These are phyloP conservation scores for Fusarium sp. DNA, from an alignment of 2,329 filamentous ascomycete species.

Conservation along the genomic window DNA sequence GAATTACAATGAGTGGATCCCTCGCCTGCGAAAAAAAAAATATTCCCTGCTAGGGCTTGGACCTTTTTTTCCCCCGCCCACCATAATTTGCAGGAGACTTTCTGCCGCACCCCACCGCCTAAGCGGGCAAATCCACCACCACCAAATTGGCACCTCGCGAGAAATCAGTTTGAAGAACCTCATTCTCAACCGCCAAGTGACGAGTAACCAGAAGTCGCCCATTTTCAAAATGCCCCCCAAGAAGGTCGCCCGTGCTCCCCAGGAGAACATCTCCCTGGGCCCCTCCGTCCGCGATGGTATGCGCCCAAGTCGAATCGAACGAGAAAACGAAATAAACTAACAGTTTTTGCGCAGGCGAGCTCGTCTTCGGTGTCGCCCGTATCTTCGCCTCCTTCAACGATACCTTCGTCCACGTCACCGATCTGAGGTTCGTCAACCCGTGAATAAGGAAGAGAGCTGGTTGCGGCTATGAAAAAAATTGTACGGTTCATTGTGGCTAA, in stretches of 20 bases:
- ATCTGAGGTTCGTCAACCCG: slow-evolving; percentile 81
- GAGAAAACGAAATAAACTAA: slow-evolving; percentile 22
- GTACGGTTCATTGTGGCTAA: slow-evolving; percentile 45
- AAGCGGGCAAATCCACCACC: slow-evolving; percentile 40
- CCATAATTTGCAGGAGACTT: slow-evolving; percentile 39
- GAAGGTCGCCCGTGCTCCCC: slow-evolving; percentile 83
- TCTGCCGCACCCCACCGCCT: slow-evolving; percentile 56
- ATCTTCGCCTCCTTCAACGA: slow-evolving; percentile 96
- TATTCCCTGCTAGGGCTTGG: slow-evolving; percentile 47
- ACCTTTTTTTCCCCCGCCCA: slow-evolving; percentile 25
- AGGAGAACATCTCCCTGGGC: slow-evolving; percentile 99
- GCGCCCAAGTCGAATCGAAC: slow-evolving; percentile 44
- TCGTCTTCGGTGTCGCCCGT: slow-evolving; percentile 97
- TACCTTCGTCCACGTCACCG: slow-evolving; percentile 98
- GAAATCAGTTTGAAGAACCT: slow-evolving; percentile 44
- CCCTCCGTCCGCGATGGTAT: slow-evolving; percentile 95
- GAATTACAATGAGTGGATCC: slow-evolving; percentile 14
- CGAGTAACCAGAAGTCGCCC: slow-evolving; percentile 51
- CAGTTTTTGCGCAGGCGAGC: slow-evolving; percentile 74
- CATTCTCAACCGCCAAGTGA: slow-evolving; percentile 52
- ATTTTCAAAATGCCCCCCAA: slow-evolving; percentile 88
- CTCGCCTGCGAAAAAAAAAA: slow-evolving; percentile 22
- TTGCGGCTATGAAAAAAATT: slow-evolving; percentile 12
- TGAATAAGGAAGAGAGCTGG: slow-evolving; percentile 32
- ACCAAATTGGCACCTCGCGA: slow-evolving; percentile 44